Base-by-base conservation (phyloP, 2,329 filamentous ascomycete species). In the Pezicula rhizophila region DNA sequence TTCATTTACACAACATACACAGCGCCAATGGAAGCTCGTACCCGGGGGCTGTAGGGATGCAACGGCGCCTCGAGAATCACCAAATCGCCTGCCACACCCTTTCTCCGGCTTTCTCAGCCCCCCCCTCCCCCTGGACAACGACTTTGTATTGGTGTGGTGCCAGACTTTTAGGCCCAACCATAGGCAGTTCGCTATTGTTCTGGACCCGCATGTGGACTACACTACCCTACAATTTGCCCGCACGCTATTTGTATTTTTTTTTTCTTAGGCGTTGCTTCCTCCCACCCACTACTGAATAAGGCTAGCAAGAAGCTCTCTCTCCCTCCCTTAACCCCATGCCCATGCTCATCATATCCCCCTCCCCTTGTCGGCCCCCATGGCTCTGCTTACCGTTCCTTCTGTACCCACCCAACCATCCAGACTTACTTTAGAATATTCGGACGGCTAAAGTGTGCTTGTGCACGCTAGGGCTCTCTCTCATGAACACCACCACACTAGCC, bases 401-500 rank as follows among this genome's bases (percentile, higher is more conserved):
- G 11, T 12, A 31, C 35, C 35, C 35, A 38, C 18, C 35, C 35
- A 38, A 10, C 2, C 35, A 38, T 5, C 2, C 28, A 2, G 11
- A 14, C 10, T 14, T 12, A 38, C 11, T 20, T 20, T 31, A 31
- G 28, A 31, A 31, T 31, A 31, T 31, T 38, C 35, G 7, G n/a
- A 38, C 35, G 35, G 35, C 35, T 38, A 38, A 38, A 38, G 35
- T 8, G n/a, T 38, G 18, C 10, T 33, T 3, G 7, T 45, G 26
- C 38, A 12, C 26, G 7, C 20, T 45, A 18, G 35, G 47, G 23
- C 23, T 23, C 47, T 43, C 23, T 23, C 47, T 43, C 40, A 47
- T 49, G 34, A 44, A 47, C 51, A 53, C 57, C 50, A 53, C 53
- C 51, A 18, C 26, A 51, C 54, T 59, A 61, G 57, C 60, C 60